Base-by-base conservation (phyloP, 1,139 yeast species). In the Debaryomyces fabryi region DNA sequence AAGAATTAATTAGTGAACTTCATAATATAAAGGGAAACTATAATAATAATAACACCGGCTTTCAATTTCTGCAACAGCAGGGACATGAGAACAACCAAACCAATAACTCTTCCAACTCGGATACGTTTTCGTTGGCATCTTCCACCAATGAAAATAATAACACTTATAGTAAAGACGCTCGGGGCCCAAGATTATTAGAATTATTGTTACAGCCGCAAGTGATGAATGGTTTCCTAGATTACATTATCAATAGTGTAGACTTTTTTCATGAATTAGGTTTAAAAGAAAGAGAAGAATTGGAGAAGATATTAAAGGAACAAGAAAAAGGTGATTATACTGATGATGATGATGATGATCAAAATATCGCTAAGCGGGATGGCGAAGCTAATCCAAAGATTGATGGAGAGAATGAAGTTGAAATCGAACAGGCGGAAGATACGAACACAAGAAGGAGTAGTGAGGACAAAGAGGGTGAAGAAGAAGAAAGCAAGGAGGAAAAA, bases 191-290 rank as follows among this genome's bases (percentile, higher is more conserved):
- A 53, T 62, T 77, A 39, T 52, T 77, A 39, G 81, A 76, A 51
- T 58, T 77, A 29, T 60, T 77, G 36, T 63, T 75, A 45, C 81
- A 76, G 53, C 80, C 81, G 16, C 80, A 76, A 50, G 68, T 77
- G 18, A 60, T 77, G 45, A 65, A 62, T 45, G 80, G 79, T 3
- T 65, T 76, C 30, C 58, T 72, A 36, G 78, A 74, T 41, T 65
- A 66, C 52, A 53, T 72, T 6, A 69, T 63, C 27, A 50, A 55
- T 20, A 72, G 79, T 54, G 79, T 76, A 23, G 73, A 66, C 25
- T 74, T 69, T 50, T 76, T 71, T 54, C 62, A 73, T 45, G 63
- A 65, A 8, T 58, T 64, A 46, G 55, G 57, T 12, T 36, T 60
- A n/a, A 60, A 62, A 46, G 76, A 71, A 40, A 54, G 50, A 16